Evolutionary conservation across 108 stramenopile genomes (phyloP).

Genomic region (Seminavis robusta): DNA sequence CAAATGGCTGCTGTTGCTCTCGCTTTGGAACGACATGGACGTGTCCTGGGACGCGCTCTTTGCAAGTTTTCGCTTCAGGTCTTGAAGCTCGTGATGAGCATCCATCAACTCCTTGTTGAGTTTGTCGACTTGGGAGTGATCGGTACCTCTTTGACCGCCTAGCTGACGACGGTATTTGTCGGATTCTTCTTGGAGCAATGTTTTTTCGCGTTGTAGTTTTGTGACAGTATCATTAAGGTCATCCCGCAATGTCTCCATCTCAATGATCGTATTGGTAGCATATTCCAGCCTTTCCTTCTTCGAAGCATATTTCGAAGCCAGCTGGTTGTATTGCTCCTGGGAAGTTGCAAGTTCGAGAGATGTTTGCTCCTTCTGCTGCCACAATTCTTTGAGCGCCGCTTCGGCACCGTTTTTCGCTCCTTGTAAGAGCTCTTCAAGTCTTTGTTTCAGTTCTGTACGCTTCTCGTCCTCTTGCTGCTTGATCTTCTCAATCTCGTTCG

Average conservation of each 20-base stretch:
- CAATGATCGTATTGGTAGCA: conserved; percentile 47
- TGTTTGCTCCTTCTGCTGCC: conserved; percentile 44
- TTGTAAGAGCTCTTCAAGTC: background rate
- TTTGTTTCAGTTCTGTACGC: background rate
- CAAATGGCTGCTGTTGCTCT: conserved; percentile 9
- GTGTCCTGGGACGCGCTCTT: background rate
- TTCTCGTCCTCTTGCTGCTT: background rate
- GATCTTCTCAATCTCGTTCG: background rate
- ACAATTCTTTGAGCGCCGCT: conserved; percentile 51
- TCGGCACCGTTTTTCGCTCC: conserved; percentile 42
- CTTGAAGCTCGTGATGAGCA: conserved; percentile 65
- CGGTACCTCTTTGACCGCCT: conserved; percentile 59
- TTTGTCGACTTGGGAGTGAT: conserved; percentile 59
- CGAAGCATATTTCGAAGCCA: conserved; percentile 20
- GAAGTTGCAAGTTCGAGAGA: conserved; percentile 38
- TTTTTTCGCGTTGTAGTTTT: conserved; percentile 54
- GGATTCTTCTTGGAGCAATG: conserved; percentile 62
- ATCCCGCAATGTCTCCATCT: too few species aligned
- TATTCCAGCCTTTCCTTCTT: conserved; percentile 48
- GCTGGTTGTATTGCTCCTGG: conserved; percentile 30
- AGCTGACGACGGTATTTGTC: conserved; percentile 85
- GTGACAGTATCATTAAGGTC: too few species aligned
- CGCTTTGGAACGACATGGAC: background rate
- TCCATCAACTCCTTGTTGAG: conserved; percentile 68
- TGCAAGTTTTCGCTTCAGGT: conserved; percentile 48